Evolutionary conservation across 2,329 filamentous ascomycete species (phyloP), one percentile per base, ranked within the genome.

Genomic region (Cytospora paraplurivora): DNA sequence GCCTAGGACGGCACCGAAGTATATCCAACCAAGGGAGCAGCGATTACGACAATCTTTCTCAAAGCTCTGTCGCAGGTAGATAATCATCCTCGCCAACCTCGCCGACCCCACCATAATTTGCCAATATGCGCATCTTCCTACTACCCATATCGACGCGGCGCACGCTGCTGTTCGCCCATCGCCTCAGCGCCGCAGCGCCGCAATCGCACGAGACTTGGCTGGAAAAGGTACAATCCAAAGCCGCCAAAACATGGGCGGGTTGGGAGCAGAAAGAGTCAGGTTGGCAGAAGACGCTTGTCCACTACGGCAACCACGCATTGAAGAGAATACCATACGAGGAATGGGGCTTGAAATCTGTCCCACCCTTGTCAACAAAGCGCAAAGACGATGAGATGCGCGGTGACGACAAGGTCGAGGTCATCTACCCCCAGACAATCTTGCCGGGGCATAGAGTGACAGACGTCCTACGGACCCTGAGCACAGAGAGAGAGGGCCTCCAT

Each of bases 301-400:
- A 85, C 64, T 96, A 94, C 76, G 95, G 95, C 62, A 97, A 99
- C 77, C 81, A 87, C 56, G 87, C 92, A 17, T 85, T 99, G 66
- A 88, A 91, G 70, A 87, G 92, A 67, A 96, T 99, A 71, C 91
- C 95, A 3, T 97, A 91, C 75, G 91, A 98, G 77, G 95, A 99
- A 88, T 99, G 95, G 95, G 93, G 92, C 0, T 82, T 99, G 69
- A 98, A 98, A 79, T 96, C 92, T 41, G 88, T 99, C 59, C 95
- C 95, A 52, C 89, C 93, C 27, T 81, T 96, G 69, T 92, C 88
- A 50, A 79, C 86, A 63, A 84, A 86, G 68, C 83, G 87, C 63
- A 83, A 85, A 69, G 80, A 84, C 56, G 87, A 91, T 59, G 86
- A 90, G 69, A 71, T 87, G 27, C 75, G 85, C 59, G 85, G 84